Evolutionary conservation across 2,329 filamentous ascomycete genomes (phyloP).

Genomic region (Mycosphaerelloides madeirae): DNA sequence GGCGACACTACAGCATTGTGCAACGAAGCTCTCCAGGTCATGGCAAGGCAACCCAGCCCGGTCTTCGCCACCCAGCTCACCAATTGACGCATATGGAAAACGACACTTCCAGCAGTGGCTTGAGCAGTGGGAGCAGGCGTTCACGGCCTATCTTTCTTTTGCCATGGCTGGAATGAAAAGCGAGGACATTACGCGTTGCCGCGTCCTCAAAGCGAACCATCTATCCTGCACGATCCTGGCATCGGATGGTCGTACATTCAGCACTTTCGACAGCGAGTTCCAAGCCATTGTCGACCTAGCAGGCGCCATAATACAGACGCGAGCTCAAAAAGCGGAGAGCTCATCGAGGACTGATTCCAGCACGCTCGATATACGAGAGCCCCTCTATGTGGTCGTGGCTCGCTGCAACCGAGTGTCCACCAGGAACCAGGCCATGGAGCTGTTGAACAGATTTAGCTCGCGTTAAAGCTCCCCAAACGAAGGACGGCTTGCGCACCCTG

Average conservation of each 20-base stretch:
- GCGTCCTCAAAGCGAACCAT: constrained; percentile 32
- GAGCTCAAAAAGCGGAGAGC: constrained; percentile 8
- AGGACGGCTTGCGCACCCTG: too few species aligned
- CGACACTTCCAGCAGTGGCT: constrained; percentile 27
- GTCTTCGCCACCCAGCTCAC: constrained; percentile 16
- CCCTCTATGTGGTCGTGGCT: constrained; percentile 25
- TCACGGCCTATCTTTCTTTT: constrained; percentile 26
- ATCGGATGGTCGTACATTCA: constrained; percentile 17
- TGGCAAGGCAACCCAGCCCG: constrained; percentile 16
- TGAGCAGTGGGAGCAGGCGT: constrained; percentile 30
- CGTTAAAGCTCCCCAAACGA: neutral
- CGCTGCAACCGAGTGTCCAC: constrained; percentile 18
- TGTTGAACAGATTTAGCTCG: constrained; percentile 6
- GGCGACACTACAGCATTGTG: constrained; percentile 30
- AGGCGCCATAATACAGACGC: constrained; percentile 19
- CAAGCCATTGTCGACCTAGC: constrained; percentile 30
- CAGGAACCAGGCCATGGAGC: constrained; percentile 17
- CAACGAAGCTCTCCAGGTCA: constrained; percentile 22
- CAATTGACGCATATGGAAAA: constrained; percentile 15
- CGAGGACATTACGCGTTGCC: constrained; percentile 26
- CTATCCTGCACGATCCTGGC: constrained; percentile 30
- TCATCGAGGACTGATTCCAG: constrained; percentile 10
- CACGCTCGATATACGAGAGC: constrained; percentile 22
- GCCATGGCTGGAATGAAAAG: constrained; percentile 25
- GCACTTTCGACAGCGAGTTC: constrained; percentile 25